These are phyloP conservation scores for Castanea sativa DNA, from an alignment of 306 rosid species.

Conservation along the genomic window DNA sequence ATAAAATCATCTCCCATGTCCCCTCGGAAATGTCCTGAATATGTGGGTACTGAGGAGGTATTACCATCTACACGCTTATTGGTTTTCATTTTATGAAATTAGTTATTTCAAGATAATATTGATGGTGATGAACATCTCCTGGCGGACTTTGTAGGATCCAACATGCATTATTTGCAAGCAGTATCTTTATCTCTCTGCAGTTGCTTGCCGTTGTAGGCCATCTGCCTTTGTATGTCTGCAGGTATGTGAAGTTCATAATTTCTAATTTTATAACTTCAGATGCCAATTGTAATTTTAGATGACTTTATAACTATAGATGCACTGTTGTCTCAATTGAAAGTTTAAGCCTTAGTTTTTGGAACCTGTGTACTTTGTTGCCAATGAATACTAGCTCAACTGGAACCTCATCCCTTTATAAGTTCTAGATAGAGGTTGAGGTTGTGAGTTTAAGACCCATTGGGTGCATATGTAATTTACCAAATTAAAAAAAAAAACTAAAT, in stretches of 20 bases:
- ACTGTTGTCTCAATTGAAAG: neutral
- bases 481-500: too few relatives aligned
- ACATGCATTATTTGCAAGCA: constrained; percentile 90
- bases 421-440: too few relatives aligned
- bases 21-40: constrained; percentile 67
- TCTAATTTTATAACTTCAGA: constrained; percentile 10
- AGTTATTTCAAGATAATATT: constrained; percentile 18
- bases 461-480: too few relatives aligned
- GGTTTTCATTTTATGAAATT: constrained; percentile 7
- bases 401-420: too few relatives aligned
- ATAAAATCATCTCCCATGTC: constrained; percentile 68
- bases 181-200: constrained; percentile 91
- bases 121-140: constrained; percentile 21
- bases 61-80: neutral
- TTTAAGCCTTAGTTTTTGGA: neutral
- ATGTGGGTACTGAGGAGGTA: constrained; percentile 94
- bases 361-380: neutral
- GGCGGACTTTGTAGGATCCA: constrained; percentile 64
- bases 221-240: constrained; percentile 84
- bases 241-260: constrained; percentile 48
- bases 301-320: neutral
- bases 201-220: constrained; percentile 80
- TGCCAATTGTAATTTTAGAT: neutral
- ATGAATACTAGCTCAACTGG: too few relatives aligned
- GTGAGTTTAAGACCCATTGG: too few relatives aligned